Evolutionary conservation across 257 asterid species (phyloP).

Genomic region (Solanum tarijense): DNA sequence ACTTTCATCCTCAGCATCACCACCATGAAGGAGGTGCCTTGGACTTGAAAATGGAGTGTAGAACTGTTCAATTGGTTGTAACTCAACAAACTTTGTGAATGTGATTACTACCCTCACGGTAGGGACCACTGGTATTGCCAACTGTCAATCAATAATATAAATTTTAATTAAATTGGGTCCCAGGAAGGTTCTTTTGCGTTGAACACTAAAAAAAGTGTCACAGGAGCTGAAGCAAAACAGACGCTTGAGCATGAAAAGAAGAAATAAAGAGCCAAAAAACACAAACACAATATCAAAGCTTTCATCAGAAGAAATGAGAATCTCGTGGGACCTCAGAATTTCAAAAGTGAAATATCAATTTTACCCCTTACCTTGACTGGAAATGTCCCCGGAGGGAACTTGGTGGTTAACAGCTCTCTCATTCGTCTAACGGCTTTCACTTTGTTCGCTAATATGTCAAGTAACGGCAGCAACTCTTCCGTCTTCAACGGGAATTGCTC

Average conservation of each 20-base stretch:
- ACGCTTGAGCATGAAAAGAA: slow-evolving; percentile 49
- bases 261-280: slow-evolving; percentile 23
- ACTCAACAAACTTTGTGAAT: slow-evolving; percentile 76
- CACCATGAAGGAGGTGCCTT: slow-evolving; percentile 18
- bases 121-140: slow-evolving; percentile 94
- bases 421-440: slow-evolving; percentile 86
- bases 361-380: slow-evolving; percentile 86
- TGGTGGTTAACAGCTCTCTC: slow-evolving; percentile 93
- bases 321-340: background rate
- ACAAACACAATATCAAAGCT: background rate
- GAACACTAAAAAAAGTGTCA: background rate
- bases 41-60: slow-evolving; percentile 90
- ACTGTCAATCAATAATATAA: slow-evolving; percentile 36
- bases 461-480: slow-evolving; percentile 87
- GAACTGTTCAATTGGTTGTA: slow-evolving; percentile 59
- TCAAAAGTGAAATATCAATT: background rate
- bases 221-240: background rate
- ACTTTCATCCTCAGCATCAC: slow-evolving; percentile 10
- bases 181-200: background rate
- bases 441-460: slow-evolving; percentile 74
- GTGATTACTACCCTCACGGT: slow-evolving; percentile 90
- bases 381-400: slow-evolving; percentile 79
- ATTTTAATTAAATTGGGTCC: background rate
- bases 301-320: background rate
- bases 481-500: slow-evolving; percentile 86